These are phyloP conservation scores for Gossypium schwendimanii DNA, from an alignment of 441 rosid genomes.

Conservation along the genomic window DNA sequence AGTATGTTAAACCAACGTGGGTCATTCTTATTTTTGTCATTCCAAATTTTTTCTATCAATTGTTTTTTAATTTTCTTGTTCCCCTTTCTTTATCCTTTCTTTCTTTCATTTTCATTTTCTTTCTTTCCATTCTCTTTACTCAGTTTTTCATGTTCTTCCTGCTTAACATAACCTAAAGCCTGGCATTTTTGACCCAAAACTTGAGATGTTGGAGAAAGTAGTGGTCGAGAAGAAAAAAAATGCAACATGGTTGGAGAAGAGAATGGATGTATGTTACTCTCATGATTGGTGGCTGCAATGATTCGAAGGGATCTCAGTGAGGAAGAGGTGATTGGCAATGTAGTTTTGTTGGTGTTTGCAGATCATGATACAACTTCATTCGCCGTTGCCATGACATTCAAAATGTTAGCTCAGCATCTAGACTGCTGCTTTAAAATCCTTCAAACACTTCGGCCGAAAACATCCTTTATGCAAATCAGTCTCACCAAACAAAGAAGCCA, in stretches of 20 bases:
- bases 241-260: slow-evolving; percentile 11
- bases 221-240: slow-evolving; percentile 39
- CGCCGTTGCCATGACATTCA: slow-evolving; percentile 60
- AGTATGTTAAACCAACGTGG: no score
- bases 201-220: slow-evolving; percentile 20
- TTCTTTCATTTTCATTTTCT: no score
- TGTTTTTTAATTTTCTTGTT: no score
- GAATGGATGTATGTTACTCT: slow-evolving; percentile 25
- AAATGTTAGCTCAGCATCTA: slow-evolving; percentile 55
- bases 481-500: not conserved
- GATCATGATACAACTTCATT: slow-evolving; percentile 75
- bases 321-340: slow-evolving; percentile 53
- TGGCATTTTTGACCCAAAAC: no score
- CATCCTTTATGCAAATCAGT: not conserved
- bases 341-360: slow-evolving; percentile 54
- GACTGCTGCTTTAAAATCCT: slow-evolving; percentile 35
- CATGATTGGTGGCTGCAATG: slow-evolving; percentile 35
- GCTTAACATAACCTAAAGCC: no score
- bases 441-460: not conserved
- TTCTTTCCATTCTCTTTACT: no score
- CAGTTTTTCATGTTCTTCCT: no score
- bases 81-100: no score
- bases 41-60: no score
- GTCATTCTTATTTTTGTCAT: no score
- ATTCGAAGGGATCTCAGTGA: slow-evolving; percentile 43